Conservation (phyloP, 2,329 filamentous ascomycete species). For the Claviceps capensis region DNA sequence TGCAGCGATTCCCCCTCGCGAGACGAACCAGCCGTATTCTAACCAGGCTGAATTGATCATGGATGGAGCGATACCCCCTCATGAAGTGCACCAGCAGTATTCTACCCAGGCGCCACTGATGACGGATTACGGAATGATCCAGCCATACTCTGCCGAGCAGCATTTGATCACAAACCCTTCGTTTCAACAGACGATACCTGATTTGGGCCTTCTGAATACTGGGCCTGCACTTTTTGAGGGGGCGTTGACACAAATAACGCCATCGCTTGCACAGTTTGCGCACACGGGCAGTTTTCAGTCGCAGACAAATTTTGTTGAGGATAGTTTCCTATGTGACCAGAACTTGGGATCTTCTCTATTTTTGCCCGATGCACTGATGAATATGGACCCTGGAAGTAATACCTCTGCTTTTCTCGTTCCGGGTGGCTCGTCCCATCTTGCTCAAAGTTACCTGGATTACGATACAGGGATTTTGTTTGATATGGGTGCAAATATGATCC, state of each 20-base stretch:
- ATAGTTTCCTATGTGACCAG: not conserved
- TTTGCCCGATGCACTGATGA: constrained; percentile 2
- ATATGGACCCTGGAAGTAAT: not conserved
- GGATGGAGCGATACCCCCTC: too few relatives aligned
- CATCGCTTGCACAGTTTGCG: not conserved
- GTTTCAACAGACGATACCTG: not conserved
- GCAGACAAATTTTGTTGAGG: not conserved
- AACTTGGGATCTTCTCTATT: not conserved
- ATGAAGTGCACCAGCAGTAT: too few relatives aligned
- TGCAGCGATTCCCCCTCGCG: too few relatives aligned
- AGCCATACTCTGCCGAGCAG: constrained; percentile 1
- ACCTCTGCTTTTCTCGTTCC: not conserved
- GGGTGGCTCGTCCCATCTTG: not conserved
- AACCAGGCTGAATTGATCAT: too few relatives aligned
- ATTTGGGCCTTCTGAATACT: not conserved
- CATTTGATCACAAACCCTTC: not conserved
- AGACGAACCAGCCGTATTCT: constrained; percentile 5
- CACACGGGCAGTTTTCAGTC: constrained; percentile 1
- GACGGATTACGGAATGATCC: too few relatives aligned
- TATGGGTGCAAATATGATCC: not conserved
- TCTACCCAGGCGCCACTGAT: too few relatives aligned
- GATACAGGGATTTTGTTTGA: not conserved
- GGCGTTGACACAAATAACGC: not conserved
- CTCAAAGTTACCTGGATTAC: not conserved
- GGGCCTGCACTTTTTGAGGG: not conserved